These are phyloP conservation scores for Emmonsia crescens DNA, from an alignment of 2,329 filamentous ascomycete genomes.

Conservation along the genomic window DNA sequence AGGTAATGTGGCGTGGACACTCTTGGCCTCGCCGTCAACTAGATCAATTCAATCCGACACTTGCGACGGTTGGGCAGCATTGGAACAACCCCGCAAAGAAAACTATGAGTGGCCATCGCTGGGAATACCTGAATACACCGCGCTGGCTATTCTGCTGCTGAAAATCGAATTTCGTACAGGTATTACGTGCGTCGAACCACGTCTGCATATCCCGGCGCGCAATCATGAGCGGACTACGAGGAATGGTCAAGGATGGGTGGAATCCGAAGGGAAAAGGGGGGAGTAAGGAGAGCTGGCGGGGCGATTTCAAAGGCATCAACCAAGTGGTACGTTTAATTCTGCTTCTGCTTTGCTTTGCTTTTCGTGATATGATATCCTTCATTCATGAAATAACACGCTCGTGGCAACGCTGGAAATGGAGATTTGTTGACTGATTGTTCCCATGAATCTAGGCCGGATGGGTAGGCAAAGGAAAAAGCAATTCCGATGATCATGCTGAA, in stretches of 20 bases:
- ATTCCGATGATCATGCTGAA: constrained; percentile 31
- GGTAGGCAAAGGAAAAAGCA: constrained; percentile 46
- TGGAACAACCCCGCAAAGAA: neutral
- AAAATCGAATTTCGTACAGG: neutral
- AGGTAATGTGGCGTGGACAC: neutral
- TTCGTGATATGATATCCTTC: neutral
- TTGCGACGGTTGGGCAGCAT: neutral
- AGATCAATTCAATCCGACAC: neutral
- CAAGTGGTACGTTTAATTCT: constrained; percentile 38
- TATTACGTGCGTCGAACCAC: neutral
- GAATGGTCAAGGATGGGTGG: constrained; percentile 43
- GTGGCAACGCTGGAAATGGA: too few species aligned
- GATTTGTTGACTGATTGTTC: neutral
- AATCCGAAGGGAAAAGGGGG: constrained; percentile 44
- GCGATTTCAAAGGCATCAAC: constrained; percentile 47
- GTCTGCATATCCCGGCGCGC: neutral
- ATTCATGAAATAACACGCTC: neutral
- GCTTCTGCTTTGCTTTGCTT: neutral
- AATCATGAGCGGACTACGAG: constrained; percentile 39
- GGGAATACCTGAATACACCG: neutral
- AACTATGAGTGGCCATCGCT: neutral
- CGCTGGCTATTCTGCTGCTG: neutral
- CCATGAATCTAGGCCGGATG: constrained; percentile 41
- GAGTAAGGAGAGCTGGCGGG: constrained; percentile 43
- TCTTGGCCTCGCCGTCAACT: neutral